These are phyloP conservation scores for Mycena galopus DNA, from an alignment of 768 basidiomycete species.

Conservation along the genomic window DNA sequence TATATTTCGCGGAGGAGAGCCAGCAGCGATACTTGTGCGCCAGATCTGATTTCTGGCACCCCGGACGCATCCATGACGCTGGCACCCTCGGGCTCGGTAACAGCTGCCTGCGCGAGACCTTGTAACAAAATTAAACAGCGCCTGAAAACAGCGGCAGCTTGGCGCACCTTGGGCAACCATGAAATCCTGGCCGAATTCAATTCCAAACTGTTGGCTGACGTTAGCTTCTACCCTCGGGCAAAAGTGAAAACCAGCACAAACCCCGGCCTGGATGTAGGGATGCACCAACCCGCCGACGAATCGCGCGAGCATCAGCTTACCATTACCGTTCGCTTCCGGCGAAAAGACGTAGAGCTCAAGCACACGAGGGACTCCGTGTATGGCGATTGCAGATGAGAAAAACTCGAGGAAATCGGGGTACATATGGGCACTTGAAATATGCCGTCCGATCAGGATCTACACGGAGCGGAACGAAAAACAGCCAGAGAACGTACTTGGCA, in stretches of 20 bases:
- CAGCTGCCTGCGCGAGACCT: slow-evolving; percentile 20
- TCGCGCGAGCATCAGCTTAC: slow-evolving; percentile 46
- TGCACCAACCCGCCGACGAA: slow-evolving; percentile 22
- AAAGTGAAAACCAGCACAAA: not conserved
- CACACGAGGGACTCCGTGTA: slow-evolving; percentile 51
- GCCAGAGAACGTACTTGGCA: not conserved
- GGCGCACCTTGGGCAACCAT: slow-evolving; percentile 23
- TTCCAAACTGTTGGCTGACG: slow-evolving; percentile 1
- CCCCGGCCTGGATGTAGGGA: slow-evolving; percentile 20
- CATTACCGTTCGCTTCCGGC: slow-evolving; percentile 48
- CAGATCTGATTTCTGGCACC: slow-evolving; percentile 9
- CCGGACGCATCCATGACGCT: slow-evolving; percentile 13
- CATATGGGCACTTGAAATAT: slow-evolving; percentile 9
- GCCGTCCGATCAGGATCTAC: not conserved
- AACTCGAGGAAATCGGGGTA: slow-evolving; percentile 45
- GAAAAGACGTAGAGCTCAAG: slow-evolving; percentile 66
- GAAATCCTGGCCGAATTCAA: slow-evolving; percentile 23
- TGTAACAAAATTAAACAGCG: not conserved
- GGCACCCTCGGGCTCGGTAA: not conserved
- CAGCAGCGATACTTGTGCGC: slow-evolving; percentile 6
- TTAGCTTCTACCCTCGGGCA: not conserved
- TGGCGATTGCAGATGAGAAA: slow-evolving; percentile 55
- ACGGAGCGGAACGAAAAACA: not conserved
- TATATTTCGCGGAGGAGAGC: slow-evolving; percentile 19
- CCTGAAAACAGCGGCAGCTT: not conserved